Base-by-base conservation (phyloP, 306 rosid species). In the Dicorynia guianensis region DNA sequence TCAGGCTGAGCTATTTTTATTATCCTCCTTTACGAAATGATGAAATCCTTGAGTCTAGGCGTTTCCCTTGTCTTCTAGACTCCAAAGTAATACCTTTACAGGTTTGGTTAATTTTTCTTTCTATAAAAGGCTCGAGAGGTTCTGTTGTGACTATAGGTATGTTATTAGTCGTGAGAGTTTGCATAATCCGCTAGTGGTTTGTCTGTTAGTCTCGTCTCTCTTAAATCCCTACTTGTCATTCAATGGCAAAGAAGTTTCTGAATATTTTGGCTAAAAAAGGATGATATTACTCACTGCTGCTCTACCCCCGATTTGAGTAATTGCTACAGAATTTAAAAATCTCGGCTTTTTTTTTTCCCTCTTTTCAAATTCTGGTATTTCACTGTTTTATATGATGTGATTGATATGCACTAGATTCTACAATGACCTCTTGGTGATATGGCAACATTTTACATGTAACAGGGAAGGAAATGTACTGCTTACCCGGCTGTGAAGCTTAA, bases 401-500 rank as follows among this genome's bases (percentile, higher is more conserved):
- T 34, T 18, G 47, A 4, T 56, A 67, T 43, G 40, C 46, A 36
- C 13, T 61, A 72, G 50, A 53, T 54, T 18, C 10, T 38, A 15
- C 33, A 25, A 17, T 11, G n/a, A 35, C 57, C 36, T 60, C 39
- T 18, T 30, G 8, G 58, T 36, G 52, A 11, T 8, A n/a, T 72
- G 19, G 33, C 44, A 2, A 39, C 43, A 39, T 11, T 7, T 46
- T 46, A 46, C 14, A 0, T 46, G 1, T 46, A 8, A 40, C 50
- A 85, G 92, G 92, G 89, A 39, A 87, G 63, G 82, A 85, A 80
- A 67, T 87, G 89, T 49, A 85, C 89, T 12, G 92, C 87, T 0
- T 83, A 85, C 75, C 89, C 87, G 34, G 89, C 89, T 0, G 89
- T 87, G 71, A 85, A 78, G 79, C 87, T 87, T 55, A 74, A 87